A percentile compares a stretch with the other conserved stretches of the same genome.
Evolutionary conservation across 179 eudicot species (phyloP).

Genomic region (Beta macrorhiza): DNA sequence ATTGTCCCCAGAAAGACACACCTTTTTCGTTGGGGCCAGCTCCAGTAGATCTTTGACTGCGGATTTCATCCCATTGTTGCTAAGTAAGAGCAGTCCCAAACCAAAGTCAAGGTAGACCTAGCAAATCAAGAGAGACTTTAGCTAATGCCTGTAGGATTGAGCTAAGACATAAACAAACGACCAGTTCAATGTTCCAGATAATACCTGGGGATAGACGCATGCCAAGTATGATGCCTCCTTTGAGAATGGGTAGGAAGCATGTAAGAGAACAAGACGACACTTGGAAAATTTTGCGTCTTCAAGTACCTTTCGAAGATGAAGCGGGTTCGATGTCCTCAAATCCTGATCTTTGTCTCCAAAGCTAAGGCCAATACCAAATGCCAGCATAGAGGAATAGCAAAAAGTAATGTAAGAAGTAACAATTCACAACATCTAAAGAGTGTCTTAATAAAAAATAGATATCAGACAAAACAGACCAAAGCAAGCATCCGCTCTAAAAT

Average conservation of each 20-base stretch:
- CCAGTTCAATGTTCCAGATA: not conserved
- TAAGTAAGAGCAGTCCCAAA: conserved; percentile 78
- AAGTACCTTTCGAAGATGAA: conserved; percentile 78
- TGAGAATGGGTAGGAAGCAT: conserved; percentile 96
- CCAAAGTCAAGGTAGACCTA: conserved; percentile 97
- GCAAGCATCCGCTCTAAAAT: not conserved
- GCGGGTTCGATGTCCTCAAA: conserved; percentile 84
- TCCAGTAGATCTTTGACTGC: conserved; percentile 87
- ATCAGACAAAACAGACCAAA: not conserved
- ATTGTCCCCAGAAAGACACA: conserved; percentile 17
- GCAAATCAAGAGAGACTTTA: conserved; percentile 22
- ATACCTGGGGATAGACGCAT: conserved; percentile 82
- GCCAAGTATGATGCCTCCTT: conserved; percentile 96
- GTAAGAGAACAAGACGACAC: conserved; percentile 76
- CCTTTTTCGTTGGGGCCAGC: conserved; percentile 93
- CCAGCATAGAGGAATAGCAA: not conserved
- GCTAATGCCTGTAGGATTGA: not conserved
- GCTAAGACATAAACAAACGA: not conserved
- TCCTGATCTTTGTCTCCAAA: conserved; percentile 97
- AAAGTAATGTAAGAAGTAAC: not conserved
- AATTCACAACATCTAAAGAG: not conserved
- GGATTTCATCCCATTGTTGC: conserved; percentile 82
- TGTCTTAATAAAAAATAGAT: not conserved
- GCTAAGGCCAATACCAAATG: conserved; percentile 35
- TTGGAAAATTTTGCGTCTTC: conserved; percentile 80